phyloP scores from a whole-genome alignment of 192 early-diverging fungal species.

The Neocallimastix lanati region DNA sequence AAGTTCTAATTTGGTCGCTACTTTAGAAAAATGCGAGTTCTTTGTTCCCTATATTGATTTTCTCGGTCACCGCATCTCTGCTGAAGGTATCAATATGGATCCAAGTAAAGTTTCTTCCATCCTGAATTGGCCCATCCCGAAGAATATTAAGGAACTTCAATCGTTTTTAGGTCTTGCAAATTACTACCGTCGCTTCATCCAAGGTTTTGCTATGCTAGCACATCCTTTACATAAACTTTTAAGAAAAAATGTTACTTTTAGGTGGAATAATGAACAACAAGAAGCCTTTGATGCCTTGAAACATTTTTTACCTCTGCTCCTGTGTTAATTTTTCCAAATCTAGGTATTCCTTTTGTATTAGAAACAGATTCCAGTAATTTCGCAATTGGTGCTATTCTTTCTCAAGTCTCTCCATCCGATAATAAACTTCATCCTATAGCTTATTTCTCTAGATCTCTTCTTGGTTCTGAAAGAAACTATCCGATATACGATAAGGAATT shows the following conservation, averaged over 20 bases:
- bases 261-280: background rate
- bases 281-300: conserved; percentile 15
- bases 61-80: conserved; percentile 10
- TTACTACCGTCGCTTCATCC: conserved; percentile 13
- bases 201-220: conserved; percentile 4
- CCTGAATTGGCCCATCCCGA: conserved; percentile 6
- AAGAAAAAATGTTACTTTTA: background rate
- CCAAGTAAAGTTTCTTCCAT: conserved; percentile 10
- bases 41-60: background rate
- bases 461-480: conserved; percentile 11
- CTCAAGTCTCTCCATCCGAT: conserved; percentile 1
- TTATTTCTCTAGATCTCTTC: background rate
- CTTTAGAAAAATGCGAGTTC: conserved; percentile 17
- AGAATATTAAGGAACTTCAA: conserved; percentile 3
- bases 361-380: conserved; percentile 17
- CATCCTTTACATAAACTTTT: conserved; percentile 7
- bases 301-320: conserved; percentile 8
- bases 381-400: conserved; percentile 13
- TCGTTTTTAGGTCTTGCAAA: conserved; percentile 9
- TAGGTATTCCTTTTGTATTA: conserved; percentile 5
- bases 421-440: conserved; percentile 12
- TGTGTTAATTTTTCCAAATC: conserved; percentile 10
- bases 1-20: conserved; percentile 9
- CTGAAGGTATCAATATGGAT: conserved; percentile 13
- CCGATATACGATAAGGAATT: conserved; percentile 17